phyloP scores from a whole-genome alignment of 768 basidiomycete species.

The Trichaptum fuscoviolaceum region DNA sequence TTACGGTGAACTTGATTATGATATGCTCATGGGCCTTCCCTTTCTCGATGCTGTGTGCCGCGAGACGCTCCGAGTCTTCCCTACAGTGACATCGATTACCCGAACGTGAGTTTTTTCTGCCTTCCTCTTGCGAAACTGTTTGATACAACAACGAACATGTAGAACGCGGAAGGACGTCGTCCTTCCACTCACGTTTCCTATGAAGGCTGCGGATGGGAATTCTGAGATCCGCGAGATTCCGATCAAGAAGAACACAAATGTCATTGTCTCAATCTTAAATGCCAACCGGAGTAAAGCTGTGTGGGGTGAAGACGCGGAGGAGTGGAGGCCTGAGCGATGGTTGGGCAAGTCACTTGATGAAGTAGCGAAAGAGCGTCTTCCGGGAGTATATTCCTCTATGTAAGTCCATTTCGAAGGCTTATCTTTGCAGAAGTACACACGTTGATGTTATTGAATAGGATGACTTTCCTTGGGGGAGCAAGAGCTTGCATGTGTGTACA shows the following conservation, averaged over 20 bases:
- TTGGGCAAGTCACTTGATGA: slow-evolving; percentile 25
- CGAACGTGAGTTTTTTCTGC: background rate
- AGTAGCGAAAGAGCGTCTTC: slow-evolving; percentile 32
- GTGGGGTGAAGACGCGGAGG: slow-evolving; percentile 42
- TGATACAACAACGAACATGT: background rate
- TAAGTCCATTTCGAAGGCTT: slow-evolving; percentile 12
- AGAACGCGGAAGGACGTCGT: slow-evolving; percentile 33
- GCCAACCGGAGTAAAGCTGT: slow-evolving; percentile 36
- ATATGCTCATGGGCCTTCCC: slow-evolving; percentile 20
- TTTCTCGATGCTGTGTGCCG: slow-evolving; percentile 10
- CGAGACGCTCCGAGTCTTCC: slow-evolving; percentile 8
- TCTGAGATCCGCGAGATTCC: slow-evolving; percentile 30
- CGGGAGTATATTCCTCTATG: slow-evolving; percentile 42
- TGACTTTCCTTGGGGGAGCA: slow-evolving; percentile 31
- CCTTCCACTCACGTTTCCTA: slow-evolving; percentile 35
- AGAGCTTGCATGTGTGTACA: slow-evolving; percentile 29
- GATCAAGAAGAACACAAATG: slow-evolving; percentile 33
- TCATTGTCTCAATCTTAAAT: slow-evolving; percentile 32
- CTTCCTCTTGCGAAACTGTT: background rate
- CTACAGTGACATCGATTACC: background rate
- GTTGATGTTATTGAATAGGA: slow-evolving; percentile 20
- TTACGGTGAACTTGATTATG: background rate
- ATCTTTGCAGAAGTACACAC: background rate
- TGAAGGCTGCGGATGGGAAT: slow-evolving; percentile 31
- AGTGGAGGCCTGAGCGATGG: slow-evolving; percentile 54